Percentiles rank a stretch among this genome's conserved stretches.
These are phyloP conservation scores for Chenopodium formosanum DNA, from an alignment of 148 eudicot species.

Conservation along the genomic window DNA sequence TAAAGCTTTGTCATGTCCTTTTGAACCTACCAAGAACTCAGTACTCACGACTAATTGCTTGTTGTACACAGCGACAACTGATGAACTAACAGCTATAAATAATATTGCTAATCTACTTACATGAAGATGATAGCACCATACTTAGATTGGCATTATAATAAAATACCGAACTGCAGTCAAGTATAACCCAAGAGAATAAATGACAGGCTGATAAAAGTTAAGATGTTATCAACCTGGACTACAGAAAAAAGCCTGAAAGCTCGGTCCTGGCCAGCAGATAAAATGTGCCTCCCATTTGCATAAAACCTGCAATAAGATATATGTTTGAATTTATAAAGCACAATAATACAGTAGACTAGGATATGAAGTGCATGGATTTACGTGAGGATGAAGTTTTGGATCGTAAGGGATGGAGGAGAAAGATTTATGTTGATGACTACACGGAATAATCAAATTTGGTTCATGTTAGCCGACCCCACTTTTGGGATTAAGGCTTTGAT, in stretches of 20 bases:
- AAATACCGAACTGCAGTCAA: background rate
- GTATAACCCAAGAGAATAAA: background rate
- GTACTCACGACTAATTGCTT: background rate
- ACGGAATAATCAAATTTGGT: too few species aligned
- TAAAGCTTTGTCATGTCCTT: background rate
- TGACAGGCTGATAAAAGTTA: background rate
- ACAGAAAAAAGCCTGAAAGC: constrained; percentile 98
- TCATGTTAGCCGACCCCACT: too few species aligned
- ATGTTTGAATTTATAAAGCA: background rate
- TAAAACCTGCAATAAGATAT: constrained; percentile 58
- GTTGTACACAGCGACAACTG: background rate
- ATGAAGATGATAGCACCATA: background rate
- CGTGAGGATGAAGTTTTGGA: too few species aligned
- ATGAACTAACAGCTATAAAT: background rate
- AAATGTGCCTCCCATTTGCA: constrained; percentile 92
- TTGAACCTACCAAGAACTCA: background rate
- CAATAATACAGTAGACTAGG: background rate
- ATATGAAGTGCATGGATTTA: too few species aligned
- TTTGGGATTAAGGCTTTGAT: too few species aligned
- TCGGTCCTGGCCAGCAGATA: constrained; percentile 99
- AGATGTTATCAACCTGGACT: constrained; percentile 51
- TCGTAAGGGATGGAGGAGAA: too few species aligned
- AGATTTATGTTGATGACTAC: too few species aligned
- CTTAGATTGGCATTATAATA: background rate
- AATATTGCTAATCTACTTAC: background rate